Percentiles rank a stretch among this genome's conserved stretches.
These are phyloP conservation scores for Penicillium italicum DNA, from an alignment of 2,329 filamentous ascomycete species.

Conservation along the genomic window DNA sequence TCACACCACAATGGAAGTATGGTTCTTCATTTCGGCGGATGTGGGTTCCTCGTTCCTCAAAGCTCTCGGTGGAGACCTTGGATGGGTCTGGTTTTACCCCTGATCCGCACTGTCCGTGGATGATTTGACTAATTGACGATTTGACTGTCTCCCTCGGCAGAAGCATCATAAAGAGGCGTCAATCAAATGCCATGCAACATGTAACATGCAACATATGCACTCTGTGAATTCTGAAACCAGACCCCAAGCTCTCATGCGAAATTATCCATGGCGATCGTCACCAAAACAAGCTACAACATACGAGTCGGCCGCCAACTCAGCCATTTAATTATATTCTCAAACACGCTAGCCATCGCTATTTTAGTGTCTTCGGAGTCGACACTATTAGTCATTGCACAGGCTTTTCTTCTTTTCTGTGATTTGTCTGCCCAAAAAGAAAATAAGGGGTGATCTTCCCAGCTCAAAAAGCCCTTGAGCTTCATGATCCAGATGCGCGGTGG, in stretches of 20 bases:
- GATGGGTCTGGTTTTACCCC: constrained; percentile 19
- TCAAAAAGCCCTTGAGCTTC: constrained; percentile 4
- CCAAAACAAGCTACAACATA: constrained; percentile 21
- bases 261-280: constrained; percentile 24
- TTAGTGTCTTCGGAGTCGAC: constrained; percentile 2
- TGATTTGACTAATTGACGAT: neutral
- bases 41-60: constrained; percentile 8
- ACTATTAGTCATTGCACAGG: constrained; percentile 13
- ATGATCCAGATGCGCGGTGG: constrained; percentile 14
- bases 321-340: constrained; percentile 13
- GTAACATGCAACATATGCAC: constrained; percentile 11
- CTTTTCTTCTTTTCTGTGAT: constrained; percentile 2
- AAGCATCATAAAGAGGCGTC: neutral
- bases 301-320: constrained; percentile 6
- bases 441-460: constrained; percentile 4
- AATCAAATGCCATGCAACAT: neutral
- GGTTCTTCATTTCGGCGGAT: constrained; percentile 8
- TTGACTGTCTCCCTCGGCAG: neutral
- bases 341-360: constrained; percentile 21
- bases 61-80: constrained; percentile 23
- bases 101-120: constrained; percentile 2
- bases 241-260: constrained; percentile 15
- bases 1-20: constrained; percentile 2
- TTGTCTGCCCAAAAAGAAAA: neutral
- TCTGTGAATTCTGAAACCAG: constrained; percentile 17